Evolutionary conservation across 2,329 filamentous ascomycete species (phyloP).

Genomic region (Aphanocladium album): DNA sequence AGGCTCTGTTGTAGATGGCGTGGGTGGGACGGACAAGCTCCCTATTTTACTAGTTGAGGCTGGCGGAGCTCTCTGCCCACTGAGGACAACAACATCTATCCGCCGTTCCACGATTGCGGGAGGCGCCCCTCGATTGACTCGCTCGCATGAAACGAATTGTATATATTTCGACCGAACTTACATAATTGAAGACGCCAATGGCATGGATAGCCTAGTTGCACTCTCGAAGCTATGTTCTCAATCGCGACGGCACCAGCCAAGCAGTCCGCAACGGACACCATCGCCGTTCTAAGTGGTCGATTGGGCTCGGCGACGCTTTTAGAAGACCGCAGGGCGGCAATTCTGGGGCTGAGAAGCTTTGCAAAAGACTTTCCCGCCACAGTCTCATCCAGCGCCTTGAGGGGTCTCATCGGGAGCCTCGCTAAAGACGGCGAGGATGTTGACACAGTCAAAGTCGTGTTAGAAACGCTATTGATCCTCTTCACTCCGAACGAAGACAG

Average conservation of each 20-base stretch:
- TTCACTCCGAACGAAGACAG: constrained; percentile 70
- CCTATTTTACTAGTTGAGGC: neutral
- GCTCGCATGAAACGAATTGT: neutral
- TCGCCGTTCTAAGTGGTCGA: constrained; percentile 80
- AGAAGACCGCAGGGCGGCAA: constrained; percentile 89
- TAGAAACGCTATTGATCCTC: constrained; percentile 93
- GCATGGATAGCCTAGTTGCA: neutral
- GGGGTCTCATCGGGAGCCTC: constrained; percentile 79
- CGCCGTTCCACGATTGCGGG: neutral
- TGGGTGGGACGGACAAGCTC: neutral
- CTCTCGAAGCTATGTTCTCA: constrained; percentile 48
- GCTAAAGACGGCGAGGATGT: constrained; percentile 89
- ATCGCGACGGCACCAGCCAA: constrained; percentile 75
- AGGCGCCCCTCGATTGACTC: neutral
- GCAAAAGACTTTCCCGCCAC: constrained; percentile 95
- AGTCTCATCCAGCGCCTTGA: constrained; percentile 86
- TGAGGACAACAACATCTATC: constrained; percentile 7
- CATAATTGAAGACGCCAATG: neutral
- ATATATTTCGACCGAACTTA: neutral
- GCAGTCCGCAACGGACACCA: constrained; percentile 93
- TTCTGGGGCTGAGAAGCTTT: constrained; percentile 89
- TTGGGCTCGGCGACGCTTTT: constrained; percentile 85
- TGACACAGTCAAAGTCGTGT: constrained; percentile 89
- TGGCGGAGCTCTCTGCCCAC: neutral
- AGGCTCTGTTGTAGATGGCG: neutral